A percentile compares a stretch with the other conserved stretches of the same genome.
These are phyloP conservation scores for Colletotrichum noveboracense DNA, from an alignment of 2,329 filamentous ascomycete genomes.

Conservation along the genomic window DNA sequence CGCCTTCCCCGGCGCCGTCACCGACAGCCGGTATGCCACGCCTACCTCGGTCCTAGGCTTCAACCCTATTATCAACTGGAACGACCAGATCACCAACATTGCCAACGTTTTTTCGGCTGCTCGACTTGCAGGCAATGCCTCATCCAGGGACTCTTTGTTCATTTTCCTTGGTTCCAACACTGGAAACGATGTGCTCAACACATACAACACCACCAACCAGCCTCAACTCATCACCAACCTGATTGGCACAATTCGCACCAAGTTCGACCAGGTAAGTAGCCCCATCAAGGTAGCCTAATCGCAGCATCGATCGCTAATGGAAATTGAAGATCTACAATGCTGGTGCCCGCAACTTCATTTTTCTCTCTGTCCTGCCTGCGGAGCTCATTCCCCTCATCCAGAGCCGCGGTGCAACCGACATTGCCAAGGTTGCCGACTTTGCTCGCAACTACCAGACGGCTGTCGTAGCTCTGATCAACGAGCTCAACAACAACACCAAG, in stretches of 20 bases:
- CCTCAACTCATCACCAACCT: neutral
- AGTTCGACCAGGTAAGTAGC: neutral
- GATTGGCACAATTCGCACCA: neutral
- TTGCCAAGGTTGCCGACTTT: neutral
- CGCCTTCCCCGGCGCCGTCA: neutral
- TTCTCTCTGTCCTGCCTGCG: neutral
- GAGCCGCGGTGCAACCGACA: neutral
- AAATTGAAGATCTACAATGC: neutral
- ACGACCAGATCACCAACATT: neutral
- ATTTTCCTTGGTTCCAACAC: conserved; percentile 4
- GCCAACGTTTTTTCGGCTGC: neutral
- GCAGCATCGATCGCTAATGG: neutral
- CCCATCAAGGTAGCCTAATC: neutral
- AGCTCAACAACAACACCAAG: neutral
- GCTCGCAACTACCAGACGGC: neutral
- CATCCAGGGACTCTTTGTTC: neutral
- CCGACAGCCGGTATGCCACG: neutral
- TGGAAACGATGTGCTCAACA: neutral
- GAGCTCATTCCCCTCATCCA: neutral
- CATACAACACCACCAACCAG: conserved; percentile 6
- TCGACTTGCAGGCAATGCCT: neutral
- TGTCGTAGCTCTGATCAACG: neutral
- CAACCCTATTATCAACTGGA: neutral
- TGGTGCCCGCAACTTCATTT: neutral
- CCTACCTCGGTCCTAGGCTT: neutral